Evolutionary conservation across 352 stramenopile genomes (phyloP).

Genomic region (Globisporangium camurandrum): DNA sequence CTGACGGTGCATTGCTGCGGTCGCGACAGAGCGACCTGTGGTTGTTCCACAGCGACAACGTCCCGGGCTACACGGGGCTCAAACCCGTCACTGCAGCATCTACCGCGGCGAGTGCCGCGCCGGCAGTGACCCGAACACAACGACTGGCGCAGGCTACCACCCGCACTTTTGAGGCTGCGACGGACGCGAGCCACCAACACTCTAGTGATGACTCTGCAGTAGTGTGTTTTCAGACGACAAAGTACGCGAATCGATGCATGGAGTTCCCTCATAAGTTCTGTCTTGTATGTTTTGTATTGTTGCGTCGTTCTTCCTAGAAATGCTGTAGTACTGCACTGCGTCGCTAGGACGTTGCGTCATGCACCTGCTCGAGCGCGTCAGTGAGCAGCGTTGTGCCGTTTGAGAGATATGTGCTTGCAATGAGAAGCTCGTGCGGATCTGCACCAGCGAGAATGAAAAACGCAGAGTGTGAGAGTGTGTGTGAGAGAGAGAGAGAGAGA

Average conservation of each 20-base stretch:
- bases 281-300: neutral
- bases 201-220: too few species aligned
- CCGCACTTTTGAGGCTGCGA: slow-evolving; percentile 32
- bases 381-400: slow-evolving; percentile 48
- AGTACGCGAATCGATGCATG: neutral
- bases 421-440: slow-evolving; percentile 60
- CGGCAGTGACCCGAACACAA: slow-evolving; percentile 47
- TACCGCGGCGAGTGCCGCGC: slow-evolving; percentile 65
- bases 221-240: too few species aligned
- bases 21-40: slow-evolving; percentile 36
- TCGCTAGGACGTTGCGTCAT: slow-evolving; percentile 21
- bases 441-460: too few species aligned
- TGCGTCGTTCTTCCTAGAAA: neutral
- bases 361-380: slow-evolving; percentile 40
- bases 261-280: neutral
- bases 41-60: slow-evolving; percentile 77
- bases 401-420: slow-evolving; percentile 48
- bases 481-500: too few species aligned
- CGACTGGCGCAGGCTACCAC: slow-evolving; percentile 53
- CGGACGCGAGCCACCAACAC: too few species aligned
- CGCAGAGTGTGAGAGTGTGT: too few species aligned
- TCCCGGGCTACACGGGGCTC: slow-evolving; percentile 79
- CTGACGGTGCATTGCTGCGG: slow-evolving; percentile 31
- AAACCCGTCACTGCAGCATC: slow-evolving; percentile 71
- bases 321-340: too few species aligned